These are phyloP conservation scores for Musa beccarii DNA, from an alignment of 176 grass and related monocot species.

Conservation along the genomic window DNA sequence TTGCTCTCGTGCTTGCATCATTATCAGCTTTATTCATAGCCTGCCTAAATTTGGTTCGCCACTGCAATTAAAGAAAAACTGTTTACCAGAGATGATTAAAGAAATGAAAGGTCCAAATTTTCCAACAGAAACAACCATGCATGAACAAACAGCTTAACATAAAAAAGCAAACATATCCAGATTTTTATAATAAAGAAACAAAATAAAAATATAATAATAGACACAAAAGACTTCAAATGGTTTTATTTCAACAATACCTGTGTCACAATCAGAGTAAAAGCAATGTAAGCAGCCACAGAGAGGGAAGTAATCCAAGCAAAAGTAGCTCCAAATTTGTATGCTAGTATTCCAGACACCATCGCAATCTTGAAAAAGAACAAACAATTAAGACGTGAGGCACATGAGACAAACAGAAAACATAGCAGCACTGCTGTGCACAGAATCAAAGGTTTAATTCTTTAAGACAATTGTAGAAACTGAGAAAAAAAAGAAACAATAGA, in stretches of 20 bases:
- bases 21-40: slow-evolving; percentile 99
- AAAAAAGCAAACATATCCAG: not conserved
- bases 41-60: slow-evolving; percentile 88
- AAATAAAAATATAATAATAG: slow-evolving; percentile 4
- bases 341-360: slow-evolving; percentile 95
- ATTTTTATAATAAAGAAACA: not conserved
- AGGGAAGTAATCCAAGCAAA: slow-evolving; percentile 99
- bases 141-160: not conserved
- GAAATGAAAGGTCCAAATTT: not conserved
- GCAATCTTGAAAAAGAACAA: slow-evolving; percentile 54
- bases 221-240: not conserved
- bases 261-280: slow-evolving; percentile 92
- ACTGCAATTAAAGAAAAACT: slow-evolving; percentile 41
- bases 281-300: slow-evolving; percentile 84
- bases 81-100: not conserved
- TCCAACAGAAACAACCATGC: not conserved
- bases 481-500: not conserved
- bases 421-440: not conserved
- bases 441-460: slow-evolving; percentile 4
- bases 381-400: not conserved
- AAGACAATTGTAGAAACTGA: not conserved
- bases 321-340: slow-evolving; percentile 81
- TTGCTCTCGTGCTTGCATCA: slow-evolving; percentile 84
- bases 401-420: slow-evolving; percentile 2
- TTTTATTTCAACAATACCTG: slow-evolving; percentile 40